Base-by-base conservation (phyloP, 225 moss, liverwort and hornwort species). In the Thuidium tamariscinum region DNA sequence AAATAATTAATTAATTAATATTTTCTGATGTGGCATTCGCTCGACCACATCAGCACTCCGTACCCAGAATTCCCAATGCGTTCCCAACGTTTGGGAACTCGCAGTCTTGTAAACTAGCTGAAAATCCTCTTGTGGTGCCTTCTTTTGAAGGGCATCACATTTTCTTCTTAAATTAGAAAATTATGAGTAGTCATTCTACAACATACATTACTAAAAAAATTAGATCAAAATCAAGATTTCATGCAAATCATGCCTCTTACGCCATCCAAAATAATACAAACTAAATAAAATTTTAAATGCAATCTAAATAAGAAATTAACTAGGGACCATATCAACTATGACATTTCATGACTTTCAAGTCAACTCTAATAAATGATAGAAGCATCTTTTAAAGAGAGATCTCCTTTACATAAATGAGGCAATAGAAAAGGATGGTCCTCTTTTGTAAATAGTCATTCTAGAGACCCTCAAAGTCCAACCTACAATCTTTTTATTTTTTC, bases 291-390 rank as follows among this genome's bases (percentile, higher is more conserved):
- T 16, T 63, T 63, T 9, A 17, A 63, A 34, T 63, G 17, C 17
- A 34, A 34, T 63, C 9, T 63, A 34, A 34, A 63, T 17, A 17
- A 17, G 17, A 1, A 63, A 18, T 34, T 34, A 10, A 17, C 7
- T 34, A 5, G 17, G 17, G 17, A 4, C 9, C 5, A 18, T 0
- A 26, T 60, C 1, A 19, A 65, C 0, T 3, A 2, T n/a, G 8
- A 10, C n/a, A 65, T n/a, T 65, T 65, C 5, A 19, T 10, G 10
- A n/a, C 19, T 19, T 65, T 65, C 5, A 19, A 1, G 1, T n/a
- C 19, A 65, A n/a, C 0, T n/a, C 19, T n/a, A 65, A 19, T n/a
- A 65, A n/a, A 65, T n/a, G 3, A 8, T 25, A 23, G 13, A 68
- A 39, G 8, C 23, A 25, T 23, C 1, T 68, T 13, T 68, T 39